Percentiles rank a stretch among this genome's conserved stretches.
Evolutionary conservation across 768 basidiomycete genomes (phyloP).

Genomic region (Lentinula sp.): DNA sequence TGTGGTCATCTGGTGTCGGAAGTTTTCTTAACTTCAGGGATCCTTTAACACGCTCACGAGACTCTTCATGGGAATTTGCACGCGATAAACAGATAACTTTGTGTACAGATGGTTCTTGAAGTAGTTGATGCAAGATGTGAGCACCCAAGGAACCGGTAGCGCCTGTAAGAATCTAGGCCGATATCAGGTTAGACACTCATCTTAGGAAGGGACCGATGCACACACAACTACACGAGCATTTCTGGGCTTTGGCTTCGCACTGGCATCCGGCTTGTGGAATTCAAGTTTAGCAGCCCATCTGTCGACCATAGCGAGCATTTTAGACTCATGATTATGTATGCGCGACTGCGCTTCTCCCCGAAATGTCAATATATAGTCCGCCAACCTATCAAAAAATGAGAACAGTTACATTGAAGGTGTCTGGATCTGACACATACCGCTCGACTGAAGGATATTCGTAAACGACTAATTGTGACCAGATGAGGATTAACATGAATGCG

Average conservation of each 20-base stretch:
- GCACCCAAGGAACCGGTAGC: constrained; percentile 51
- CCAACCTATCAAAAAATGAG: constrained; percentile 21
- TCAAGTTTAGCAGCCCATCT: constrained; percentile 23
- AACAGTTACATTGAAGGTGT: background rate
- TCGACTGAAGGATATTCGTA: constrained; percentile 43
- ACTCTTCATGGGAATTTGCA: constrained; percentile 38
- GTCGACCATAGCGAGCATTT: constrained; percentile 41
- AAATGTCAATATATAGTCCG: constrained; percentile 31
- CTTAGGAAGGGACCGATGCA: background rate
- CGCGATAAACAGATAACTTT: constrained; percentile 47
- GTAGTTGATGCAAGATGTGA: constrained; percentile 41
- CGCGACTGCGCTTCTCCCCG: constrained; percentile 9
- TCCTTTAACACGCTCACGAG: constrained; percentile 30
- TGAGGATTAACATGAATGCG: background rate
- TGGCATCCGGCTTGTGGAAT: constrained; percentile 2
- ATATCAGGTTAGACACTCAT: background rate
- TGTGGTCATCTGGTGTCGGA: constrained; percentile 13
- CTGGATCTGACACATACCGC: constrained; percentile 19
- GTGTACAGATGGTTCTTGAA: constrained; percentile 26
- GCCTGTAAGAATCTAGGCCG: constrained; percentile 38
- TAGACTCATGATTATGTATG: constrained; percentile 21
- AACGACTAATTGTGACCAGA: constrained; percentile 27
- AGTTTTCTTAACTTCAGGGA: constrained; percentile 35
- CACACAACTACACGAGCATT: constrained; percentile 11
- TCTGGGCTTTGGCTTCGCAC: constrained; percentile 7